Evolutionary conservation across 2,329 filamentous ascomycete species (phyloP), one percentile per base, ranked within the genome.

Genomic region (Penicillium sumatraense): DNA sequence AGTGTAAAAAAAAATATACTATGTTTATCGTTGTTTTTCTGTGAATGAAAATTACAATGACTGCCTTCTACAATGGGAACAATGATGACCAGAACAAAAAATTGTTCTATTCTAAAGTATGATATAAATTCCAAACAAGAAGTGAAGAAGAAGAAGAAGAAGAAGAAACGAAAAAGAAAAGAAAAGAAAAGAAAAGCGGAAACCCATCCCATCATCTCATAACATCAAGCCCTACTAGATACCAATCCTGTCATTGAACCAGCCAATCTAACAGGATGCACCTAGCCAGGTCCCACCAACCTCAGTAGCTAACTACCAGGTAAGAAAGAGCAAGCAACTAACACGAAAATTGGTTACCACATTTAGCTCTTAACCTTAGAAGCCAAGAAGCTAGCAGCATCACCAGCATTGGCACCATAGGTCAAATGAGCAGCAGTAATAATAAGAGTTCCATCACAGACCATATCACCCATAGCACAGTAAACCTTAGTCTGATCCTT

Each of bases 401-500:
- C 67, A 2, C 42, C 51, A 11, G 65, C 71, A 60, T 76, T 59
- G 10, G 51, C 46, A 2, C 56, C 58, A 53, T 79, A 80, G 10
- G 69, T 69, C 36, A 76, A 62, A 67, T 79, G 76, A 2, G 72
- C 61, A 7, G 70, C 64, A 1, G 73, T 65, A 14, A 79, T 67
- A 35, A 75, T 67, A 51, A 81, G 64, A 3, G 75, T 77, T 20
- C 80, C 78, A 2, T 68, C 53, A 59, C 81, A 84, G 14, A 84
- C 81, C 42, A 77, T 56, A 56, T 84, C 81, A 0, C 78, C 80
- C 20, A 47, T 8, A 7, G 58, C 56, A 20, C 58, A 60, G 47
- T 49, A 75, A 14, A 81, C 78, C 58, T 79, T 72, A 21, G 72
- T 72, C 66, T 80, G 78, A 4, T 72, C 72, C 45, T 69, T 61